Base-by-base conservation (phyloP, 176 grass and related monocot species). In the Rhynchospora tenuis region DNA sequence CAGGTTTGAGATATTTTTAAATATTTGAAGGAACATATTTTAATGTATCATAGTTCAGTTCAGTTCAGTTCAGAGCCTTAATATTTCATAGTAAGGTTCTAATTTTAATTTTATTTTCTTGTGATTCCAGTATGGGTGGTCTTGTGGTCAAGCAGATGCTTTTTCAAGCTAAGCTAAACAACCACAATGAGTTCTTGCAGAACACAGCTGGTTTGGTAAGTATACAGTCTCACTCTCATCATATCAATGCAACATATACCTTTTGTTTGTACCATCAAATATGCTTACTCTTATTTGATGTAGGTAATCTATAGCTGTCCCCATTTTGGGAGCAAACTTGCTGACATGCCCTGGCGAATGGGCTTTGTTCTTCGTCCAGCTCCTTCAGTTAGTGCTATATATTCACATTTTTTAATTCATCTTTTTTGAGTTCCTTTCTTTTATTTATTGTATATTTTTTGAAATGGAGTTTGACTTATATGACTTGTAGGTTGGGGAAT, bases 271-370 rank as follows among this genome's bases (percentile, higher is more conserved):
- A 81, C 85, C 65, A 55, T 51, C 17, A 16, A 65, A 59, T 59
- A 24, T 31, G 9, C 27, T 4, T 24, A 54, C n/a, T 65, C 22
- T 64, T 57, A 68, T 81, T 64, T 64, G 59, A 47, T 81, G 23
- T 89, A 98, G 95, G 87, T 98, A 83, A 94, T 98, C 48, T 98
- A 98, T 77, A 98, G 95, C 59, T 98, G 95, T 84, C 95, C 95
- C 0, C 95, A 98, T 90, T 98, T 98, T 91, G 95, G 95, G 45
- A 98, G 95, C 88, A 98, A 91, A 87, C 92, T 98, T 31, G 95
- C 95, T 64, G 95, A 98, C 79, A 93, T 98, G 95, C 95, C 95
- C 67, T 98, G 92, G 95, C 95, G 90, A 78, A 98, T 98, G 95
- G 95, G 95, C 7, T 83, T 94, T 54, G 95, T 98, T 80, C 86